A percentile compares a stretch with the other conserved stretches of the same genome.
phyloP scores from a whole-genome alignment of 495 filamentous ascomycete genomes.

The Aspergillus sparsus region DNA sequence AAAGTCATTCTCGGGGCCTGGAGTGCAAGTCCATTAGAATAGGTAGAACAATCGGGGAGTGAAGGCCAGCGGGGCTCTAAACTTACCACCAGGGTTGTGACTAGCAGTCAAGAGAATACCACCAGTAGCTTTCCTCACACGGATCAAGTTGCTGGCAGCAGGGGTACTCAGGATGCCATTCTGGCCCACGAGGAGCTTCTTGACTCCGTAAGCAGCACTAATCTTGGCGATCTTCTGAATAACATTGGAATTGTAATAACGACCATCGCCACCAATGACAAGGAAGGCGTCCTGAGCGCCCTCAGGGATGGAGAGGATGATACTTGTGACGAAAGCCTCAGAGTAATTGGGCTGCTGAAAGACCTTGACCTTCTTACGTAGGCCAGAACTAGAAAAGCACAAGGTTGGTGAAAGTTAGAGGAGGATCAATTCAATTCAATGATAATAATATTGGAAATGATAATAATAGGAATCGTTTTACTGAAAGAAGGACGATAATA shows the following conservation, averaged over 20 bases:
- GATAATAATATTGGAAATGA: not conserved
- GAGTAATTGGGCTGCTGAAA: slow-evolving; percentile 95
- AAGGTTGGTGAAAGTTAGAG: slow-evolving; percentile 29
- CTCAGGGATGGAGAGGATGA: slow-evolving; percentile 94
- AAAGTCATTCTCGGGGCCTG: slow-evolving; percentile 90
- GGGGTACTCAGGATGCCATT: slow-evolving; percentile 95
- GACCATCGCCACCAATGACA: slow-evolving; percentile 96
- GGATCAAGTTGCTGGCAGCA: slow-evolving; percentile 91
- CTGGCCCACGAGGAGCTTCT: slow-evolving; percentile 96
- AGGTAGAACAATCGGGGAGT: not conserved
- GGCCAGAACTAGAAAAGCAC: slow-evolving; percentile 70
- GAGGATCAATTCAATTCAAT: not conserved
- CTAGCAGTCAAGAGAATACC: slow-evolving; percentile 96
- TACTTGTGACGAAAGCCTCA: slow-evolving; percentile 91
- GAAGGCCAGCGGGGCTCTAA: not conserved
- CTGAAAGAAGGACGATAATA: slow-evolving; percentile 1
- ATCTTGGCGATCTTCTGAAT: slow-evolving; percentile 98
- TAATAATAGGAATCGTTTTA: not conserved
- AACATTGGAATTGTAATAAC: slow-evolving; percentile 95
- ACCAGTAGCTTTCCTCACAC: slow-evolving; percentile 89
- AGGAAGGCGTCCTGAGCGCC: slow-evolving; percentile 84
- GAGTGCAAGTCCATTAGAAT: not conserved
- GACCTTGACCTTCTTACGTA: slow-evolving; percentile 97
- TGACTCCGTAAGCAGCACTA: slow-evolving; percentile 93
- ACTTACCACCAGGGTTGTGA: slow-evolving; percentile 95